Evolutionary conservation across 108 stramenopile genomes (phyloP), one percentile per base, ranked within the genome.

Genomic region (Fragilaria crotonensis): DNA sequence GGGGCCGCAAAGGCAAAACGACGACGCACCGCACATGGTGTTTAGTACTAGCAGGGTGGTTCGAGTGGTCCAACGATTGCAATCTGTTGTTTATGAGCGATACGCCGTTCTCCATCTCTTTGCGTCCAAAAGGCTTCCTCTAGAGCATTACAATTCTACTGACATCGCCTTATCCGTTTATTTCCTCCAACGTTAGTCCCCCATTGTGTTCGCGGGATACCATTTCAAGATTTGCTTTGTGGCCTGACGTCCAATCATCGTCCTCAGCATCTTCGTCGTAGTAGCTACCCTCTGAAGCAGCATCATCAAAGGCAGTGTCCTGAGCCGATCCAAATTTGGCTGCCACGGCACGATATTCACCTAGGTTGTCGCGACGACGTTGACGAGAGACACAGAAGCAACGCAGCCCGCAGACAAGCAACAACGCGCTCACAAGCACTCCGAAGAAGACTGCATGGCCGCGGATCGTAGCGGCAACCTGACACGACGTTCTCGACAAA

Each of bases 171-270:
- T 45, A 64, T 25, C 63, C 63, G 30, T 64, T 64, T 55, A 64
- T 49, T 45, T 64, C 63, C 30, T 64, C 63, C 25, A 64, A 33
- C 44, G 63, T 56, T 52, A 64, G 30, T 14, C 49, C 55, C 2
- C 49, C 63, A 61, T 61, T 61, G 17, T 11, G 33, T 29, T 53
- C 52, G 5, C 18, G 21, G 7, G 49, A 31, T 23, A 64, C 21
- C 33, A 29, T 47, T 19, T 18, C 30, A 54, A 64, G n/a, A 32
- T 53, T 45, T 32, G 54, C 54, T 32, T 28, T 52, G 18, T 25
- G 20, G 29, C 62, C 9, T 28, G 3, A 21, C 5, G 17, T 48
- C 45, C 57, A 44, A 9, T 21, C 47, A 14, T 28, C 57, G 5
- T 22, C 45, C 14, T 28, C 53, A 11, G 5, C 57, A 4, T 61